Base-by-base conservation (phyloP, 352 stramenopile species). In the Phytophthora constricta region DNA sequence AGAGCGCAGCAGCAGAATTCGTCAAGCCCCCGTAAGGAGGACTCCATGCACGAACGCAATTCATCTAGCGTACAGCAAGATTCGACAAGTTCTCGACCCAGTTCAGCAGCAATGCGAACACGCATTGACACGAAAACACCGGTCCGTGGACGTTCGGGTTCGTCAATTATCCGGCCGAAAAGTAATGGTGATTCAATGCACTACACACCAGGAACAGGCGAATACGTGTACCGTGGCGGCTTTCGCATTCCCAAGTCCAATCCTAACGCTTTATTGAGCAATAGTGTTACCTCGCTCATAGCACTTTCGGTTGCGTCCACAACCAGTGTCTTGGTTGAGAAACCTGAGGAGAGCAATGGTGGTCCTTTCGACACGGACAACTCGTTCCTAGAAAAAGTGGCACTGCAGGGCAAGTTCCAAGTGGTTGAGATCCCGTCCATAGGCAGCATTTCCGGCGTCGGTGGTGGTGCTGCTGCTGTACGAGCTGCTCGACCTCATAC, bases 191-290 rank as follows among this genome's bases (percentile, higher is more conserved):
- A 77, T 22, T 31, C 58, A 2, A 23, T 89, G 14, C 78, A 91
- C 34, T 71, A 82, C 10, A 59, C 77, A 2, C 71, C 78, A 17
- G 82, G 82, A 2, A 66, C 72, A 17, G 71, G 52, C 13, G 83
- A 89, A 16, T 90, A 72, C 48, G 63, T 91, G 41, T 91, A 91
- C 25, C 72, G 83, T 22, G 80, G 72, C 1, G 83, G 83, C 1
- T 90, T 91, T 53, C 80, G 83, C 1, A 66, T 91, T 41, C 80
- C 83, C 0, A 86, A 78, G 43, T 46, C 51, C 0, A 60, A 41
- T 20, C 14, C 31, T 4, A 66, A 49, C 33, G 27, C 34, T 0
- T 25, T 49, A 22, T 72, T 57, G 28, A 72, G 34, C 17, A 45
- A 37, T 16, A 79, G 67, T 45, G 33, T 63, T 10, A 53, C 65